Conservation (phyloP, 371 early-diverging fungal species). For the Quaeritorhiza haematococci region DNA sequence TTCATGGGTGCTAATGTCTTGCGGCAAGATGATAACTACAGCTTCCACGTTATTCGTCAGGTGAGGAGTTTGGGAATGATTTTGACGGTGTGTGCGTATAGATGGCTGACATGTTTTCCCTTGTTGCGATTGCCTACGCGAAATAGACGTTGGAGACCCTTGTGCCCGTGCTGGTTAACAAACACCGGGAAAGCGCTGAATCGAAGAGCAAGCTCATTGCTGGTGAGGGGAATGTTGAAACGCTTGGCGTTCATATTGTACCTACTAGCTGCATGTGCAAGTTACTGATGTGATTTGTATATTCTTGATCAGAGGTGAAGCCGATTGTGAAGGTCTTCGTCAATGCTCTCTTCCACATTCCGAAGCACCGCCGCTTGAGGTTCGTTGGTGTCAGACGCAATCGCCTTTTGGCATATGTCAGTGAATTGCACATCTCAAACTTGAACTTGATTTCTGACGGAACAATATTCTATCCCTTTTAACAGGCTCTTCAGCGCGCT, state of each 20-base stretch:
- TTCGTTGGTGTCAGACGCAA: no score
- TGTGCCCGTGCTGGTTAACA: slow-evolving; percentile 70
- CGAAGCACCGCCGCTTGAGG: slow-evolving; percentile 78
- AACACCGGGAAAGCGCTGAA: slow-evolving; percentile 2
- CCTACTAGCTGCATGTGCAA: no score
- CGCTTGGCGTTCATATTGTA: no score
- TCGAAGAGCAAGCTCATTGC: no score
- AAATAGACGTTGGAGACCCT: slow-evolving; percentile 65
- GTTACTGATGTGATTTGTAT: background rate
- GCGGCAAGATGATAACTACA: slow-evolving; percentile 92
- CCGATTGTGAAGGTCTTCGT: slow-evolving; percentile 85
- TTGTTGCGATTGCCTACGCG: background rate
- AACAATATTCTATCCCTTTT: background rate
- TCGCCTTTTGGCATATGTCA: no score
- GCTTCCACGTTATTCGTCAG: slow-evolving; percentile 89
- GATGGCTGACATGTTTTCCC: no score
- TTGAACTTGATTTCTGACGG: background rate
- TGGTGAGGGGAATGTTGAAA: no score
- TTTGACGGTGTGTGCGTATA: no score
- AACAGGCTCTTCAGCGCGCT: slow-evolving; percentile 72
- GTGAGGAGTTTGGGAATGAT: slow-evolving; percentile 40
- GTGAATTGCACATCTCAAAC: background rate
- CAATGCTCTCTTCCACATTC: slow-evolving; percentile 86
- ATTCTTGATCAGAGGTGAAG: slow-evolving; percentile 34
- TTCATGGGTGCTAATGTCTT: slow-evolving; percentile 96